A percentile compares a stretch with the other conserved stretches of the same genome.
Evolutionary conservation across 2,329 filamentous ascomycete genomes (phyloP).

Genomic region (Alternaria viburni): DNA sequence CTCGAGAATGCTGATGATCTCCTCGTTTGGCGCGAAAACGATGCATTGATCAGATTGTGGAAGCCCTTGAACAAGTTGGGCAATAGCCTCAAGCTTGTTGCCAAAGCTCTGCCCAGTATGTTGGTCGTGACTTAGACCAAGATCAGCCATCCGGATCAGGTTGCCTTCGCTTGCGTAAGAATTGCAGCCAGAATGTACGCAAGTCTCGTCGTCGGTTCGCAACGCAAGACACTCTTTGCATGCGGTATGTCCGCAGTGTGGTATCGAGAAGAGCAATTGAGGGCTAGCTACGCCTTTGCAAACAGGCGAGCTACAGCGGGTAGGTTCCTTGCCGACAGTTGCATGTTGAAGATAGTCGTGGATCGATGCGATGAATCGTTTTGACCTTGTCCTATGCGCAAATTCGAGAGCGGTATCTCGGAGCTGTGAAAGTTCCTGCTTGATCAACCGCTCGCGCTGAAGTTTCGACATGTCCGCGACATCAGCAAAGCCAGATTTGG

Average conservation of each 20-base stretch:
- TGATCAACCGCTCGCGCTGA: conserved; percentile 9
- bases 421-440: conserved; percentile 27
- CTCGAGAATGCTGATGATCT: conserved; percentile 23
- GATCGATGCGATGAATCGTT: conserved; percentile 32
- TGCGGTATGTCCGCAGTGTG: conserved; percentile 36
- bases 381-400: conserved; percentile 20
- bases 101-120: conserved; percentile 28
- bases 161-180: conserved; percentile 18
- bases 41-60: conserved; percentile 30
- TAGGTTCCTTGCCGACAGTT: neutral
- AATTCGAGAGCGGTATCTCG: conserved; percentile 28
- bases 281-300: no score
- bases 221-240: conserved; percentile 29
- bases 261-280: neutral
- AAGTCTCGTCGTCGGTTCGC: conserved; percentile 30
- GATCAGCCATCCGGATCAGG: conserved; percentile 28
- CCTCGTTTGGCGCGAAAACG: conserved; percentile 33
- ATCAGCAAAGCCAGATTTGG: conserved; percentile 7
- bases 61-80: conserved; percentile 10
- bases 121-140: neutral
- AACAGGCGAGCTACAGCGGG: no score
- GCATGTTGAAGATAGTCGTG: conserved; percentile 12
- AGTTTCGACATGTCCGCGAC: conserved; percentile 1
- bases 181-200: conserved; percentile 29
- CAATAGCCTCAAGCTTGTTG: conserved; percentile 33